Evolutionary conservation across 2,329 filamentous ascomycete species (phyloP), one percentile per base, ranked within the genome.

Genomic region (Nannizzia gypsea): DNA sequence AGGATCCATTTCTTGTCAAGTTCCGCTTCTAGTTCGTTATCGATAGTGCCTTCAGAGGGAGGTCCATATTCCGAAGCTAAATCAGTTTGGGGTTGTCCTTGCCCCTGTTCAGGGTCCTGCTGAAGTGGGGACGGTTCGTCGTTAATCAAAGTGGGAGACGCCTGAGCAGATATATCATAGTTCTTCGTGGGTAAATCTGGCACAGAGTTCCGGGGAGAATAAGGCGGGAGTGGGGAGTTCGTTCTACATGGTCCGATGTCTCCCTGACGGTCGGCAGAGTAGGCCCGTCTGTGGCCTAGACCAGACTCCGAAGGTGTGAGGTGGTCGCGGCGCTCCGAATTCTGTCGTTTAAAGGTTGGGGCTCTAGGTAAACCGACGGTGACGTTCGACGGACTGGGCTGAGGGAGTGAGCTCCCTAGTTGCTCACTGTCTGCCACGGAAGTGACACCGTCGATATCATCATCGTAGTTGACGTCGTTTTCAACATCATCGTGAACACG

Each of bases 1-100:
- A 99, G 78, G 62, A 99, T 97, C 93, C 93, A 99, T 68, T 83
- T 86, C 62, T 80, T 83, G 68, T 96, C 90, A 59, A 96, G 80
- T 72, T 97, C 92, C 63, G 69, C 66, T 20, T 62, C 56, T 15
- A 64, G 31, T 13, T 42, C 46, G 56, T 73, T 70, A 58, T 72
- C 70, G 55, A 70, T 65, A 22, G 67, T 63, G 31, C 65, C 38
- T 34, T 56, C 59, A 64, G 68, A 46, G 65, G 67, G 58, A 68
- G 67, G 59, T 71, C 64, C 56, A 65, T 67, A 56, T 26, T 56
- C 38, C 54, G 54, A 56, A 34, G 54, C 34, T 11, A 40, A 4
- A 6, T 55, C 52, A 17, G 52, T 34, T 55, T 55, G 26, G 1
- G 26, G 24, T 34, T 55, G 15, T 13, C 11, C 28, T 38, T n/a